These are phyloP conservation scores for Nematodospora valgi DNA, from an alignment of 805 yeast species.

Conservation along the genomic window DNA sequence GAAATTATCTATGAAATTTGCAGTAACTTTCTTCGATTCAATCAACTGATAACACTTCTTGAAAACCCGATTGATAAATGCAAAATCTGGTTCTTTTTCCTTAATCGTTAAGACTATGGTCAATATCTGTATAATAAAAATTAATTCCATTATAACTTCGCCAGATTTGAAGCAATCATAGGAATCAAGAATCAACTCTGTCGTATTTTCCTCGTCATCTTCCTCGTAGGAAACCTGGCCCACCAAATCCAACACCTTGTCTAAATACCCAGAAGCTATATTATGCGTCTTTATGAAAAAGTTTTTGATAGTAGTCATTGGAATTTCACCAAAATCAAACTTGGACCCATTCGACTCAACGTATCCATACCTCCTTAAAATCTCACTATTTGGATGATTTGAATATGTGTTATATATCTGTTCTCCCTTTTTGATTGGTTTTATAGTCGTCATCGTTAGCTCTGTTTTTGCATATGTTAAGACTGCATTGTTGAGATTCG, in stretches of 20 bases:
- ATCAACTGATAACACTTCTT: conserved; percentile 61
- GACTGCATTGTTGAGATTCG: conserved; percentile 71
- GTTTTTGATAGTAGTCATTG: conserved; percentile 39
- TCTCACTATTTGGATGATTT: conserved; percentile 86
- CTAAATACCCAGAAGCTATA: conserved; percentile 25
- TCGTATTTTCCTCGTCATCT: conserved; percentile 39
- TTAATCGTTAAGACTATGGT: conserved; percentile 27
- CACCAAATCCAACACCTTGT: conserved; percentile 29
- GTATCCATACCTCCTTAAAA: conserved; percentile 87
- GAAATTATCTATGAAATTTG: conserved; percentile 26
- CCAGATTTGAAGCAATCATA: conserved; percentile 62
- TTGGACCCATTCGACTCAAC: conserved; percentile 72
- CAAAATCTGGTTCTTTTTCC: conserved; percentile 12
- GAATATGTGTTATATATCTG: conserved; percentile 90
- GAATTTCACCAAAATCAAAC: conserved; percentile 78
- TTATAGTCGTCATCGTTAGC: conserved; percentile 70
- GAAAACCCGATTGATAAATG: conserved; percentile 43
- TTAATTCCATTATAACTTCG: conserved; percentile 58
- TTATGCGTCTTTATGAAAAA: conserved; percentile 26
- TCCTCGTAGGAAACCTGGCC: conserved; percentile 24
- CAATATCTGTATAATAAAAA: conserved; percentile 51
- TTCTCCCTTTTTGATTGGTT: conserved; percentile 55
- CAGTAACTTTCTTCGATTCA: conserved; percentile 49
- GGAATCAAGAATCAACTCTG: conserved; percentile 40
- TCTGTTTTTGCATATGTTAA: conserved; percentile 47